These are phyloP conservation scores for Triangularia setosa DNA, from an alignment of 2,329 filamentous ascomycete species.

Conservation along the genomic window DNA sequence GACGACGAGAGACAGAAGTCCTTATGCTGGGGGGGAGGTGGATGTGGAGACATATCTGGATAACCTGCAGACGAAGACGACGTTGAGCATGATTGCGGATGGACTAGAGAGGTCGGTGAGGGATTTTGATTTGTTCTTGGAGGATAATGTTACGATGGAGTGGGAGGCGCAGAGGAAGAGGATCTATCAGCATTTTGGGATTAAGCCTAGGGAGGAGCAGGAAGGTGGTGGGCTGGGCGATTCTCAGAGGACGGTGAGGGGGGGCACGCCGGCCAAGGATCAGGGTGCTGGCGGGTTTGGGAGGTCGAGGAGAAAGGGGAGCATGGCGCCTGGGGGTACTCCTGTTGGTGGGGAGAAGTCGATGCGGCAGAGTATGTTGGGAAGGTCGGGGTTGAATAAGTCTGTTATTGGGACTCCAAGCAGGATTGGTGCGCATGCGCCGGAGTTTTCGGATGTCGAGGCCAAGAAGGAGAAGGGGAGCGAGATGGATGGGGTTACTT, in stretches of 20 bases:
- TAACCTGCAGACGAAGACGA: conserved; percentile 85
- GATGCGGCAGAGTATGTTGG: conserved; percentile 54
- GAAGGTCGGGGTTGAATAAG: conserved; percentile 66
- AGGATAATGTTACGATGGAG: conserved; percentile 91
- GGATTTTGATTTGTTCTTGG: conserved; percentile 90
- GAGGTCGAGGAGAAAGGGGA: conserved; percentile 51
- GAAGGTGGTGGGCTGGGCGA: conserved; percentile 12
- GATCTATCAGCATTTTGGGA: conserved; percentile 95
- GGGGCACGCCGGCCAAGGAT: conserved; percentile 39
- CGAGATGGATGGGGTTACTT: conserved; percentile 44
- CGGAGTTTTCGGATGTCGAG: conserved; percentile 66
- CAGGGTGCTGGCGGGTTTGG: conserved; percentile 55
- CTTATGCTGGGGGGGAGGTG: conserved; percentile 44
- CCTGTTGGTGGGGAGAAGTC: conserved; percentile 17
- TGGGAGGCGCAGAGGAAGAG: conserved; percentile 91
- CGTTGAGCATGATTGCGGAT: conserved; percentile 85
- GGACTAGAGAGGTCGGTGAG: conserved; percentile 83
- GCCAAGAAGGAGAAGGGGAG: conserved; percentile 49
- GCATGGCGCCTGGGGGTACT: conserved; percentile 28
- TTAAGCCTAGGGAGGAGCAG: conserved; percentile 57
- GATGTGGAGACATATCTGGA: conserved; percentile 77
- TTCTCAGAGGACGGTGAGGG: not conserved
- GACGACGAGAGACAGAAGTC: conserved; percentile 22
- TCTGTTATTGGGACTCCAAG: conserved; percentile 84
- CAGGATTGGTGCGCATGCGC: conserved; percentile 59